A percentile compares a stretch with the other conserved stretches of the same genome.
Conservation (phyloP, 2,329 filamentous ascomycete genomes). For the Parascedosporium putredinis region DNA sequence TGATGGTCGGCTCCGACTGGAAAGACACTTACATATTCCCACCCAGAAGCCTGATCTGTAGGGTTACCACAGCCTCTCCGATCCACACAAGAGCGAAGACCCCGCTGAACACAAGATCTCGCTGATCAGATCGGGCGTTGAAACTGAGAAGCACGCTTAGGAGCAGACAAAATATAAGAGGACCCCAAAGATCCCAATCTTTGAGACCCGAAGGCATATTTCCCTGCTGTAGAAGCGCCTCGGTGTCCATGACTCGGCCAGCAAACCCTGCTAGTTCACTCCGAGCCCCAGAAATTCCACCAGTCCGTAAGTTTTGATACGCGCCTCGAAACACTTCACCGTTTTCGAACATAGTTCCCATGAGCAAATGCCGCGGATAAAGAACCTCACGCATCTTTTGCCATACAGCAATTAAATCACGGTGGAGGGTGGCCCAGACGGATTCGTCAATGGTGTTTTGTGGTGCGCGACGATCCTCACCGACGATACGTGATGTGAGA, state of each 20-base stretch:
- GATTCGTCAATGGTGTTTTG: slow-evolving; percentile 94
- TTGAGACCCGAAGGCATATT: slow-evolving; percentile 82
- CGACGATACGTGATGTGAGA: slow-evolving; percentile 79
- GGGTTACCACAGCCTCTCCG: slow-evolving; percentile 89
- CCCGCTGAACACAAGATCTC: slow-evolving; percentile 83
- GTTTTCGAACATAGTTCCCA: slow-evolving; percentile 52
- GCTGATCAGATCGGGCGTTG: slow-evolving; percentile 68
- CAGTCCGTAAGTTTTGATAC: slow-evolving; percentile 50
- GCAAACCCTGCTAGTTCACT: slow-evolving; percentile 53
- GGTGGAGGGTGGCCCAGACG: slow-evolving; percentile 92
- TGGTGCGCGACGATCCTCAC: slow-evolving; percentile 82
- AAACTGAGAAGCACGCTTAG: slow-evolving; percentile 82
- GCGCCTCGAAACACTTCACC: slow-evolving; percentile 46
- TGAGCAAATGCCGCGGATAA: slow-evolving; percentile 87
- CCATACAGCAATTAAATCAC: slow-evolving; percentile 89
- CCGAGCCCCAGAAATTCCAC: slow-evolving; percentile 46
- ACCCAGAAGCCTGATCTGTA: slow-evolving; percentile 92
- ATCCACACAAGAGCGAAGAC: slow-evolving; percentile 97
- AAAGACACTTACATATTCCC: slow-evolving; percentile 76
- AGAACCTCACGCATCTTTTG: slow-evolving; percentile 97
- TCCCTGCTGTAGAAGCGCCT: slow-evolving; percentile 46
- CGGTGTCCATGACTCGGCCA: slow-evolving; percentile 53
- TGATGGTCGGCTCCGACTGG: neutral
- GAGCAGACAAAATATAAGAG: slow-evolving; percentile 84
- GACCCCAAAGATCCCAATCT: slow-evolving; percentile 98